A percentile compares a stretch with the other conserved stretches of the same genome.
Conservation (phyloP, 352 stramenopile genomes). For the Globisporangium canariense region DNA sequence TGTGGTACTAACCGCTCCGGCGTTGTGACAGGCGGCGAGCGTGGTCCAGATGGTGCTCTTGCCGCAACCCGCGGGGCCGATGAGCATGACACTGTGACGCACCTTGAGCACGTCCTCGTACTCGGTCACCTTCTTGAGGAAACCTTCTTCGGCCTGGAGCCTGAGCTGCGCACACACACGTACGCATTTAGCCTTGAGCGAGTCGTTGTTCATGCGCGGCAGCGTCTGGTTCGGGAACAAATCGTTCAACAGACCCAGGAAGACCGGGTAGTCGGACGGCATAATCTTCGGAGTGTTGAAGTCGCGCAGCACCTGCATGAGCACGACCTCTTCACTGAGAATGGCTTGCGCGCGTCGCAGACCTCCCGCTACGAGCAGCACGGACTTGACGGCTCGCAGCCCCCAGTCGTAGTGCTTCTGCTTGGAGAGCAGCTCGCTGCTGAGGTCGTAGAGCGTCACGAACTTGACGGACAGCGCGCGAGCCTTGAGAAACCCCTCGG, state of each 20-base stretch:
- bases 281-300: slow-evolving; percentile 96
- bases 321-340: slow-evolving; percentile 86
- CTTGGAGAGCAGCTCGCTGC: slow-evolving; percentile 80
- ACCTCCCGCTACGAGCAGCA: slow-evolving; percentile 93
- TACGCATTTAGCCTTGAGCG: slow-evolving; percentile 40
- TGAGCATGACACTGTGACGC: slow-evolving; percentile 95
- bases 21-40: slow-evolving; percentile 82
- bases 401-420: slow-evolving; percentile 95
- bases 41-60: slow-evolving; percentile 97
- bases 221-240: slow-evolving; percentile 83
- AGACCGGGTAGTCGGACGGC: slow-evolving; percentile 91
- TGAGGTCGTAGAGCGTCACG: slow-evolving; percentile 89
- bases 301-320: slow-evolving; percentile 95
- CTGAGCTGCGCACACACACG: slow-evolving; percentile 57
- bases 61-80: slow-evolving; percentile 91
- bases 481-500: slow-evolving; percentile 89
- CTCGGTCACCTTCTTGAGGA: slow-evolving; percentile 95
- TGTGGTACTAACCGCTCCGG: neutral
- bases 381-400: slow-evolving; percentile 93
- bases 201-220: slow-evolving; percentile 36
- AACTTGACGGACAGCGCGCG: slow-evolving; percentile 85
- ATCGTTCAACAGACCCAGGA: slow-evolving; percentile 92
- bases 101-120: slow-evolving; percentile 94
- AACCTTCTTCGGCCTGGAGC: slow-evolving; percentile 93
- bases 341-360: slow-evolving; percentile 86